Evolutionary conservation across 2,329 filamentous ascomycete genomes (phyloP).

Genomic region (Fusarium equiseti): DNA sequence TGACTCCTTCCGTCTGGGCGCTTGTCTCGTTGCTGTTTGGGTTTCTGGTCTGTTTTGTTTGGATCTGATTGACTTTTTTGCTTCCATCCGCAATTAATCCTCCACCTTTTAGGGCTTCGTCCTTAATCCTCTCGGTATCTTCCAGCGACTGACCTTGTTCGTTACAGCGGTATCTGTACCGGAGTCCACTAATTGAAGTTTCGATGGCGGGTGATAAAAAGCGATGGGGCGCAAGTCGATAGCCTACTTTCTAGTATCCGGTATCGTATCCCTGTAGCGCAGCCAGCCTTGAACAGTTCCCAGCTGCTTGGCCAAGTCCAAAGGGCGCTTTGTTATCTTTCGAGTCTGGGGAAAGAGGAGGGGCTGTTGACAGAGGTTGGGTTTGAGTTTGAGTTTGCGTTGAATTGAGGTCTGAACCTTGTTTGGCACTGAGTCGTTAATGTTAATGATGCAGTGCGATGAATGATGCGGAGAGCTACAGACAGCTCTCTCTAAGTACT

Average conservation of each 20-base stretch:
- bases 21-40: slow-evolving; percentile 19
- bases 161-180: not conserved
- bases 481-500: not conserved
- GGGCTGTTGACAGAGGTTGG: not conserved
- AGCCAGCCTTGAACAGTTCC: slow-evolving; percentile 21
- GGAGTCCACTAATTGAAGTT: slow-evolving; percentile 24
- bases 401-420: slow-evolving; percentile 25
- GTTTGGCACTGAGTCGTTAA: slow-evolving; percentile 1
- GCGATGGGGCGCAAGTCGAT: slow-evolving; percentile 29
- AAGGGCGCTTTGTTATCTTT: slow-evolving; percentile 15
- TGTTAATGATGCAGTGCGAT: not conserved
- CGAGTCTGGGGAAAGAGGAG: slow-evolving; percentile 3
- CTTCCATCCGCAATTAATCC: not conserved
- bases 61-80: not conserved
- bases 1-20: slow-evolving; percentile 33
- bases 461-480: slow-evolving; percentile 7
- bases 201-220: slow-evolving; percentile 18
- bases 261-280: slow-evolving; percentile 27
- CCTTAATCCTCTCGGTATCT: not conserved
- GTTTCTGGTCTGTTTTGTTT: not conserved
- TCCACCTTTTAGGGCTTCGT: not conserved
- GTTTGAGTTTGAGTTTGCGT: slow-evolving; percentile 18
- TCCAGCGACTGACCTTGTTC: slow-evolving; percentile 19
- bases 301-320: not conserved
- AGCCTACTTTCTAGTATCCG: slow-evolving; percentile 18